Percentiles rank a stretch among this genome's conserved stretches.
Conservation (phyloP, 179 eudicot genomes). For the Carnegiea gigantea region DNA sequence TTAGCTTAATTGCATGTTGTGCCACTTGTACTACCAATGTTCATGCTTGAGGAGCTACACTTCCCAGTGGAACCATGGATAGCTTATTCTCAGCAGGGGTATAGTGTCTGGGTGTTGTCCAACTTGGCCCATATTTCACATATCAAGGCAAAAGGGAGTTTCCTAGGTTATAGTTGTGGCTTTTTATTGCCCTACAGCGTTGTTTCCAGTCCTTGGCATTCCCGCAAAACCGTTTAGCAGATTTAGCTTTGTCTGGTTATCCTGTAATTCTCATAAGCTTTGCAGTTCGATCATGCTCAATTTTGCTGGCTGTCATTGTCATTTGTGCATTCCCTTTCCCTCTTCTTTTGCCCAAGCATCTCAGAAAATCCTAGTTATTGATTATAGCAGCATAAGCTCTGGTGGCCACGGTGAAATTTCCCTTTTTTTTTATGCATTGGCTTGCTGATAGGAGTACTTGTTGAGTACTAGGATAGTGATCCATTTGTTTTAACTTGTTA, state of each 20-base stretch:
- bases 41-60: neutral
- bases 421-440: neutral
- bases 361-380: neutral
- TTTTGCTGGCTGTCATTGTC: too few species aligned
- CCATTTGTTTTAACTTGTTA: constrained; percentile 21
- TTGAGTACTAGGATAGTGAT: neutral
- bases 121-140: neutral
- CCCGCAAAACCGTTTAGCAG: neutral
- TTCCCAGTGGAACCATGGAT: neutral
- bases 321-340: too few species aligned
- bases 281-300: neutral
- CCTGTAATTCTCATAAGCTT: neutral
- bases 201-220: neutral
- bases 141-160: neutral
- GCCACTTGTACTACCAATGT: neutral
- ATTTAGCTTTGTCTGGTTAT: neutral
- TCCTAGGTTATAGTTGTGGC: neutral
- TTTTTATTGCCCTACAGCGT: too few species aligned
- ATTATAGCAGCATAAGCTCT: neutral
- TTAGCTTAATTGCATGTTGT: neutral
- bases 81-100: neutral
- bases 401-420: neutral
- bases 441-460: neutral
- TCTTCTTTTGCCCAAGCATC: neutral
- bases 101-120: too few species aligned